Conservation (phyloP, 2,329 filamentous ascomycete genomes). For the Massarina eburnea region DNA sequence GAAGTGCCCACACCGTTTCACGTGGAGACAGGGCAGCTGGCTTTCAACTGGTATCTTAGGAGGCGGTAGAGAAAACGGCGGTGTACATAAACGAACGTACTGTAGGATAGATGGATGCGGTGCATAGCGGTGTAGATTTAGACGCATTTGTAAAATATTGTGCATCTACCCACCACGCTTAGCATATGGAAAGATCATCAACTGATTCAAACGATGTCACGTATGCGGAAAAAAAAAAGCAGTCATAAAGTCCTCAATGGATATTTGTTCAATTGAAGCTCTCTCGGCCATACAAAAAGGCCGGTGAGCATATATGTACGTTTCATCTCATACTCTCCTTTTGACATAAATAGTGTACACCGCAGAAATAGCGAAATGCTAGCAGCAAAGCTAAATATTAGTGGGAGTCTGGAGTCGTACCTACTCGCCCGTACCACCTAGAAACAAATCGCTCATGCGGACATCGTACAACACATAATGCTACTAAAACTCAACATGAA, state of each 20-base stretch:
- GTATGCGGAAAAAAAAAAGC: no score
- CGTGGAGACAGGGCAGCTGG: constrained; percentile 70
- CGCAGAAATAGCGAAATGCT: not conserved
- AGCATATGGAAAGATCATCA: not conserved
- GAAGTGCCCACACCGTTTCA: constrained; percentile 79
- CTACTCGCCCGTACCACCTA: not conserved
- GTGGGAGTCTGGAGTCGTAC: not conserved
- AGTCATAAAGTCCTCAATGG: no score
- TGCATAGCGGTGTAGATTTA: not conserved
- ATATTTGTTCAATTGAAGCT: no score
- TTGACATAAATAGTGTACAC: constrained; percentile 1
- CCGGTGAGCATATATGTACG: no score
- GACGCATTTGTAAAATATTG: not conserved
- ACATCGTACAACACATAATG: not conserved
- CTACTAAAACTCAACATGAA: no score
- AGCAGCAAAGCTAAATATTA: constrained; percentile 5
- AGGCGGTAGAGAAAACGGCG: constrained; percentile 60
- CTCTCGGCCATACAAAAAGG: no score
- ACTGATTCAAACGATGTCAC: no score
- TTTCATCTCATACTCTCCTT: not conserved
- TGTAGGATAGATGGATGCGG: constrained; percentile 3
- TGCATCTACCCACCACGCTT: not conserved
- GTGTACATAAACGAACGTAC: not conserved
- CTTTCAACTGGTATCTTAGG: constrained; percentile 92
- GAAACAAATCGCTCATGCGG: not conserved